A percentile compares a stretch with the other conserved stretches of the same genome.
Conservation (phyloP, 257 asterid genomes). For the Ophiorrhiza pumila region DNA sequence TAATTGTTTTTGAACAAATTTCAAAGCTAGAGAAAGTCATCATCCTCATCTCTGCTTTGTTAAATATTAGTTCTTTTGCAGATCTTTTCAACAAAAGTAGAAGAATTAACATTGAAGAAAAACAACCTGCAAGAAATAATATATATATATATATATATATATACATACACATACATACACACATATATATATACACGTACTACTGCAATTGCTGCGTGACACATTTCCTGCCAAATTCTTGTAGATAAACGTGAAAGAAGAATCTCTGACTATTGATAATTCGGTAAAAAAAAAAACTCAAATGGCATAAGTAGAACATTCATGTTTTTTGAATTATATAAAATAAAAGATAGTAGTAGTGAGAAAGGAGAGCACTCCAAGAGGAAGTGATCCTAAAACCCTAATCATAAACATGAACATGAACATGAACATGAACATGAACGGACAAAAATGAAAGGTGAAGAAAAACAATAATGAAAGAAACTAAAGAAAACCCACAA, state of each 20-base stretch:
- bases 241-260: slow-evolving; percentile 11
- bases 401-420: neutral
- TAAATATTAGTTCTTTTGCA: too few relatives aligned
- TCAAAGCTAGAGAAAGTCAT: too few relatives aligned
- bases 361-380: too few relatives aligned
- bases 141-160: too few relatives aligned
- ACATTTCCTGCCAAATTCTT: slow-evolving; percentile 26
- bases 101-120: neutral
- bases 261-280: neutral
- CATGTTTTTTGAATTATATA: neutral
- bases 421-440: neutral
- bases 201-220: slow-evolving; percentile 18
- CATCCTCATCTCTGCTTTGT: too few relatives aligned
- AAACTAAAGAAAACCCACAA: neutral
- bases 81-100: neutral
- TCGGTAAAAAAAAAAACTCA: neutral
- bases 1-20: neutral
- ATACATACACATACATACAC: too few relatives aligned
- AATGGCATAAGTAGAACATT: neutral
- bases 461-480: neutral
- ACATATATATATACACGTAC: too few relatives aligned
- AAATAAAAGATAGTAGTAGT: too few relatives aligned
- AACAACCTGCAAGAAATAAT: neutral
- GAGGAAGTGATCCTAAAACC: slow-evolving; percentile 5
- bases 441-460: neutral